Percentiles rank a stretch among this genome's conserved stretches.
These are phyloP conservation scores for Aegilops longissima DNA, from an alignment of 176 grass and related monocot genomes.

Conservation along the genomic window DNA sequence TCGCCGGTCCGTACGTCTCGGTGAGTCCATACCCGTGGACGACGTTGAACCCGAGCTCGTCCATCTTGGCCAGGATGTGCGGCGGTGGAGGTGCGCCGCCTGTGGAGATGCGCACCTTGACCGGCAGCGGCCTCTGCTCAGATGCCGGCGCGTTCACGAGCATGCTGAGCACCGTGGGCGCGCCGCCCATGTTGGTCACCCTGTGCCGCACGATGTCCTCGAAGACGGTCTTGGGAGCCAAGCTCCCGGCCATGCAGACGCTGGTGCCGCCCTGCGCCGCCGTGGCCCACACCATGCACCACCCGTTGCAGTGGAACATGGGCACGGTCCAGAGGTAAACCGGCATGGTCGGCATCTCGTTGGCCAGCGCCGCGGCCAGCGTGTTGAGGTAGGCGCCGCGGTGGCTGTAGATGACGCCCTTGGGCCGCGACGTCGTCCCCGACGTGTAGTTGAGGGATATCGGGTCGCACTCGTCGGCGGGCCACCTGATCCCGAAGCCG, in stretches of 20 bases:
- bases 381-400: constrained; percentile 67
- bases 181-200: constrained; percentile 63
- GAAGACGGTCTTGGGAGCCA: constrained; percentile 38
- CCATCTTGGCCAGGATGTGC: constrained; percentile 48
- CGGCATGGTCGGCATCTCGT: constrained; percentile 43
- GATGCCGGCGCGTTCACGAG: constrained; percentile 43
- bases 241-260: constrained; percentile 36
- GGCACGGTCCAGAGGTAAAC: constrained; percentile 73
- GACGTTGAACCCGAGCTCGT: constrained; percentile 57
- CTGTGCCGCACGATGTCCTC: constrained; percentile 42
- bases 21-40: constrained; percentile 61
- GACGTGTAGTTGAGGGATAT: constrained; percentile 72
- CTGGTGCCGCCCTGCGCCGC: constrained; percentile 60
- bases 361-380: constrained; percentile 29
- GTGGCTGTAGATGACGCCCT: constrained; percentile 72
- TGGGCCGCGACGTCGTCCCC: constrained; percentile 60
- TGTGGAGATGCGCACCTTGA: constrained; percentile 39
- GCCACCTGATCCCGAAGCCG: constrained; percentile 53
- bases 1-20: constrained; percentile 48
- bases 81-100: constrained; percentile 55
- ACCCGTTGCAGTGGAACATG: constrained; percentile 81
- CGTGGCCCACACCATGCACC: constrained; percentile 59
- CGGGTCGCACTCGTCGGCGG: constrained; percentile 51
- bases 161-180: constrained; percentile 57
- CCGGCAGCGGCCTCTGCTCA: constrained; percentile 33